Evolutionary conservation across 331 rosid genomes (phyloP).

Genomic region (Malus hybrid): DNA sequence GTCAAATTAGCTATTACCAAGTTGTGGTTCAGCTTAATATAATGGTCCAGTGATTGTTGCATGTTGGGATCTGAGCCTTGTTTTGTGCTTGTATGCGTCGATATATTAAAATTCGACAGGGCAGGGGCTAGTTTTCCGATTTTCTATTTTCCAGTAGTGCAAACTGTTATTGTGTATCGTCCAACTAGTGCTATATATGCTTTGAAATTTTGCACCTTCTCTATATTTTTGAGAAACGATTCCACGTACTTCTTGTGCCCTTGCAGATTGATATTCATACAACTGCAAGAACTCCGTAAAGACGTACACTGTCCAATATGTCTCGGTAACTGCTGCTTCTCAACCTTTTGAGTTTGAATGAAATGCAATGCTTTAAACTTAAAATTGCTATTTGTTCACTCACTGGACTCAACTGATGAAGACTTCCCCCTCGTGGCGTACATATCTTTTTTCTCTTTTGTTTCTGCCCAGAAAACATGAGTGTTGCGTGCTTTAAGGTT

Average conservation of each 20-base stretch:
- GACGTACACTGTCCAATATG: slow-evolving; percentile 95
- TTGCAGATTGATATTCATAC: slow-evolving; percentile 58
- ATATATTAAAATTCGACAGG: neutral
- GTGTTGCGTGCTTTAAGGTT: neutral
- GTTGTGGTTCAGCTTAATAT: slow-evolving; percentile 19
- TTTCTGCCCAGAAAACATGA: neutral
- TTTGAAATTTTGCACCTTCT: neutral
- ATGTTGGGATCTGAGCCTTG: slow-evolving; percentile 43
- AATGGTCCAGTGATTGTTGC: slow-evolving; percentile 36
- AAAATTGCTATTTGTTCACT: neutral
- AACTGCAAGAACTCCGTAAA: slow-evolving; percentile 58
- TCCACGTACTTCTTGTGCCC: slow-evolving; percentile 12
- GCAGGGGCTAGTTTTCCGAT: neutral
- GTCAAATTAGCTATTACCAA: slow-evolving; percentile 5
- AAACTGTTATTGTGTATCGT: neutral
- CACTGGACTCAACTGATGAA: neutral
- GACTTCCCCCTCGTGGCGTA: neutral
- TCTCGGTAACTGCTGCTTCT: slow-evolving; percentile 54
- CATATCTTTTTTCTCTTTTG: neutral
- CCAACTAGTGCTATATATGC: neutral
- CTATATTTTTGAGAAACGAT: neutral
- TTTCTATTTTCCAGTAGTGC: neutral
- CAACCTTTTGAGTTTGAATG: slow-evolving; percentile 8
- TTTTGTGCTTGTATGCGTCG: slow-evolving; percentile 5
- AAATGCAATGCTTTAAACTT: neutral